phyloP scores from a whole-genome alignment of 176 grass and related monocot species.

The Eremochloa ophiuroides region DNA sequence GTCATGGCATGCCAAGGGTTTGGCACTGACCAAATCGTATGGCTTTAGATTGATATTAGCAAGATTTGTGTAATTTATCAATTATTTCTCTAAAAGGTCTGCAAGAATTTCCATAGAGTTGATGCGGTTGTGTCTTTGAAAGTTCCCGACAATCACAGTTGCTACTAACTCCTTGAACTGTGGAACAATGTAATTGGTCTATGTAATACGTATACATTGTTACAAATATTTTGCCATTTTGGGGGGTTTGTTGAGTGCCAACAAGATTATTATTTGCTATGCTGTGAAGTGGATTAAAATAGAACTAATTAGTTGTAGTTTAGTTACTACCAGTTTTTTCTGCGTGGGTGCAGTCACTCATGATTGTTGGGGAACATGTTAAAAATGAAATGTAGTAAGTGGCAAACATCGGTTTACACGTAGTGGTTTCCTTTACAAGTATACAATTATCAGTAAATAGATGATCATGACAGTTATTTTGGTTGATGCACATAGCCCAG shows the following conservation, averaged over 20 bases:
- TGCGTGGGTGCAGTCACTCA: not conserved
- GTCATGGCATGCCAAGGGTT: not conserved
- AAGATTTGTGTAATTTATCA: not conserved
- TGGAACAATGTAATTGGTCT: not conserved
- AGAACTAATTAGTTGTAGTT: conserved; percentile 13
- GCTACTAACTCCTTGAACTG: not conserved
- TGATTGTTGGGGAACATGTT: conserved; percentile 1
- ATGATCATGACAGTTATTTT: conserved; percentile 14
- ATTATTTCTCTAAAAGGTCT: not conserved
- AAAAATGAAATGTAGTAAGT: not conserved
- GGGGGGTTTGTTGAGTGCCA: not conserved
- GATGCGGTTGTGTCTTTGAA: not conserved
- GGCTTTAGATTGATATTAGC: not conserved
- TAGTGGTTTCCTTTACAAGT: not conserved
- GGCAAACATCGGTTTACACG: not conserved
- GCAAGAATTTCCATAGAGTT: not conserved
- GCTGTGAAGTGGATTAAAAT: conserved; percentile 1
- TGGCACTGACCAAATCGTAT: not conserved
- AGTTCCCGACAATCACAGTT: not conserved
- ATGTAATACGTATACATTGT: not conserved
- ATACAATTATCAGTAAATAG: not conserved
- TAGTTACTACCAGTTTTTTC: not conserved
- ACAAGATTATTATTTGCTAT: not conserved
- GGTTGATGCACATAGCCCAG: not conserved
- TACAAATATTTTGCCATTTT: not conserved